Percentiles rank a stretch among this genome's conserved stretches.
Conservation (phyloP, 2,329 filamentous ascomycete species). For the Calonectria hawksworthii region DNA sequence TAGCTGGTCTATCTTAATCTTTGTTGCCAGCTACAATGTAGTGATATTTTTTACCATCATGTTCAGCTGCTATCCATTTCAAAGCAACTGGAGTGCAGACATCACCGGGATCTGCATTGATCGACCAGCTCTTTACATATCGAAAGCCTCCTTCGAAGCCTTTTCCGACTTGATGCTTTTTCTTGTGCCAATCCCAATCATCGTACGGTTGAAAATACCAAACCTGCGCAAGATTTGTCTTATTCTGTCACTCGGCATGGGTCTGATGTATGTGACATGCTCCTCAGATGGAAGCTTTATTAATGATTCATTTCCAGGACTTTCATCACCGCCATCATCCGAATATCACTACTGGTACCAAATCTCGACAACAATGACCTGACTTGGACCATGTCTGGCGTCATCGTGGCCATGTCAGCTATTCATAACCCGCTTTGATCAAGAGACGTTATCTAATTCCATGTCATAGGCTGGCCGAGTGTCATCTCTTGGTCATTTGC, state of each 20-base stretch:
- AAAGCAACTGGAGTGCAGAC: slow-evolving; percentile 41
- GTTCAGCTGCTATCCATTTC: slow-evolving; percentile 37
- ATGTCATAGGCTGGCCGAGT: slow-evolving; percentile 25
- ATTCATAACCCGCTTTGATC: rapidly evolving
- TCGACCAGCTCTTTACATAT: slow-evolving; percentile 60
- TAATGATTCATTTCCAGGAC: slow-evolving; percentile 14
- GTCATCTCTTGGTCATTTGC: slow-evolving; percentile 33
- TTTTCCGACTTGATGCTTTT: slow-evolving; percentile 61
- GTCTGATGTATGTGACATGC: slow-evolving; percentile 34
- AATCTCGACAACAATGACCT: slow-evolving; percentile 8
- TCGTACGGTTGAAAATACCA: slow-evolving; percentile 59
- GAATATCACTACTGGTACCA: slow-evolving; percentile 23
- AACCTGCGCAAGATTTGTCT: slow-evolving; percentile 59
- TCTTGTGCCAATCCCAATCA: slow-evolving; percentile 58
- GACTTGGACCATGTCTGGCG: slow-evolving; percentile 31
- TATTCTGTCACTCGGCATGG: slow-evolving; percentile 57
- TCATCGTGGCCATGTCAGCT: neutral
- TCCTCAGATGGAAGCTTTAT: neutral
- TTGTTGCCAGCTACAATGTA: neutral
- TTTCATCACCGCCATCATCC: slow-evolving; percentile 30
- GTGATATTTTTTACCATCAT: slow-evolving; percentile 50
- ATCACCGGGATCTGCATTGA: slow-evolving; percentile 55
- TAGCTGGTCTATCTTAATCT: neutral
- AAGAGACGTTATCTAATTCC: neutral
- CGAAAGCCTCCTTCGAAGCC: slow-evolving; percentile 60